Percentiles rank a stretch among this genome's conserved stretches.
These are phyloP conservation scores for Raddia distichophylla DNA, from an alignment of 176 grass and related monocot genomes.

Conservation along the genomic window DNA sequence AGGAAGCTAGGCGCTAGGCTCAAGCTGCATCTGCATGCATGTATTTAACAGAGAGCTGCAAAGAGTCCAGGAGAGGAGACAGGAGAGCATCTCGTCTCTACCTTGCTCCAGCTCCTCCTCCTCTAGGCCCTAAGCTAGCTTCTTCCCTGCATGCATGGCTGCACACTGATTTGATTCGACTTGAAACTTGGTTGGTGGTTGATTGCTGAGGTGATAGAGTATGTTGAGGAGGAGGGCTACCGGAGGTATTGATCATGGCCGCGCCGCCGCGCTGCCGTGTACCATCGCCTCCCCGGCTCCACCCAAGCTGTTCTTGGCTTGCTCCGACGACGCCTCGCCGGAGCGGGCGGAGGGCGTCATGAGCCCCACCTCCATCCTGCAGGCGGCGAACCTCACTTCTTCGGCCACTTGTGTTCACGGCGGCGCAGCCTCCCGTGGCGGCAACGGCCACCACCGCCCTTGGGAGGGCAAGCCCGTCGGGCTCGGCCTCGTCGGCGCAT, in stretches of 20 bases:
- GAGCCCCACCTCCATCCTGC: constrained; percentile 61
- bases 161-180: not conserved
- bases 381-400: constrained; percentile 41
- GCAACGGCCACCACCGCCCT: not conserved
- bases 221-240: constrained; percentile 62
- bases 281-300: constrained; percentile 30
- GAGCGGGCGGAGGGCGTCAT: constrained; percentile 20
- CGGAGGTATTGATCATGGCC: constrained; percentile 18
- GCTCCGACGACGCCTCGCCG: constrained; percentile 26
- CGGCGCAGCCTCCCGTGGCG: not conserved
- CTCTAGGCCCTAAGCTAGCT: not conserved
- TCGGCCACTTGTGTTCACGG: constrained; percentile 15
- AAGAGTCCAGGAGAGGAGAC: not conserved
- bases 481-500: constrained; percentile 62
- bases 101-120: not conserved
- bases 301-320: constrained; percentile 42
- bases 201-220: not conserved
- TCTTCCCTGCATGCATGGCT: constrained; percentile 8
- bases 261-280: constrained; percentile 17
- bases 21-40: constrained; percentile 19
- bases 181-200: not conserved
- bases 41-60: constrained; percentile 36
- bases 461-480: constrained; percentile 49
- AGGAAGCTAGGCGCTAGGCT: not conserved
- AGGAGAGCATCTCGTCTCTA: not conserved